These are phyloP conservation scores for Papiliotrema laurentii DNA, from an alignment of 1,284 basidiomycete genomes.

Conservation along the genomic window DNA sequence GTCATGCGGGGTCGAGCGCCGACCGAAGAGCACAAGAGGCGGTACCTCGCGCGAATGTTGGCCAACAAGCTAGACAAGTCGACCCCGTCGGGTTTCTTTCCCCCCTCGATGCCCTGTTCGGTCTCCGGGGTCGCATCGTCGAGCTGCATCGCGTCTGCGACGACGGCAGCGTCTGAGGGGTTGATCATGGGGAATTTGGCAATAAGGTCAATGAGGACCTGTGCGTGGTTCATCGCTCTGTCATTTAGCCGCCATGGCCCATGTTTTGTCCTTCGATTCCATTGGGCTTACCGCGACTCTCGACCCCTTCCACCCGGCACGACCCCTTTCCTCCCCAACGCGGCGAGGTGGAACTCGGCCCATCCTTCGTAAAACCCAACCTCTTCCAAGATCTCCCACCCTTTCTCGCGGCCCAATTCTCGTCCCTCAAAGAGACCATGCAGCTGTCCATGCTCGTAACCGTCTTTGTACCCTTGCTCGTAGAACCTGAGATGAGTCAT, in stretches of 20 bases:
- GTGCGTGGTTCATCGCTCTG: constrained; percentile 61
- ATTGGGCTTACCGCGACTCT: constrained; percentile 26
- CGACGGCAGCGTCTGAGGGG: constrained; percentile 47
- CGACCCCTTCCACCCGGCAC: constrained; percentile 21
- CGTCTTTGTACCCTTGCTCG: constrained; percentile 68
- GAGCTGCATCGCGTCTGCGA: neutral
- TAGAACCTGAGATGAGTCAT: constrained; percentile 61
- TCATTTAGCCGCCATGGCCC: constrained; percentile 1
- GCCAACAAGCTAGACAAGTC: constrained; percentile 68
- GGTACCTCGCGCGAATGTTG: constrained; percentile 83
- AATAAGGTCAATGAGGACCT: constrained; percentile 66
- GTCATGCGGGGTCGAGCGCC: constrained; percentile 60
- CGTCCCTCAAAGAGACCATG: constrained; percentile 90
- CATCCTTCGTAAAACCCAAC: constrained; percentile 87
- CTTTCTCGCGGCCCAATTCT: constrained; percentile 83
- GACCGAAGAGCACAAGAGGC: constrained; percentile 75
- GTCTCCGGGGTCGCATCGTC: neutral
- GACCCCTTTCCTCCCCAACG: constrained; percentile 41
- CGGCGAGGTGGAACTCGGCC: constrained; percentile 63
- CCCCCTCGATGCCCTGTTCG: neutral
- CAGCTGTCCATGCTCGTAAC: constrained; percentile 75
- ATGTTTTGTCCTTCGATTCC: neutral
- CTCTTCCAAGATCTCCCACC: constrained; percentile 95
- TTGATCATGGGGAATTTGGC: constrained; percentile 70
- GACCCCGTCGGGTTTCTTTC: constrained; percentile 38